Base-by-base conservation (phyloP, 2,329 filamentous ascomycete species). In the Fusarium clavum region DNA sequence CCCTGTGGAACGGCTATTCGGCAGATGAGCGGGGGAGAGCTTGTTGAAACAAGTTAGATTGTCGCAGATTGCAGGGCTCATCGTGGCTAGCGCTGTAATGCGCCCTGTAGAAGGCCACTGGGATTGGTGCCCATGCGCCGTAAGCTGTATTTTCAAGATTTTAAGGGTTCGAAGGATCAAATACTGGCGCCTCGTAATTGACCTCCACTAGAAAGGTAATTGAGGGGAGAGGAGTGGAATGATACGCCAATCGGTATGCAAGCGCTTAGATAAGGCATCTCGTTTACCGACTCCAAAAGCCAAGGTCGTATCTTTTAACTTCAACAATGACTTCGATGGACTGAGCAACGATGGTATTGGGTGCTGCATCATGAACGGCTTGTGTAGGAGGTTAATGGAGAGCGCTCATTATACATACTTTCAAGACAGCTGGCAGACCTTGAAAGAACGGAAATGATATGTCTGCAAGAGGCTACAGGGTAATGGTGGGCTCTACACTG, bases 1-100 rank as follows among this genome's bases (percentile, higher is more conserved):
- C 49, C 59, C 16, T 57, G 44, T 7, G 8, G 14, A 40, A 48
- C 59, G 49, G 61, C 12, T 64, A 64, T 44, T 13, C 61, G 61
- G 49, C 61, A 64, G 18, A 38, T n/a, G 34, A 38, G 48, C n/a
- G 48, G 48, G 47, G 32, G 22, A 11, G 18, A 40, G n/a, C 5
- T 2, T 9, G 13, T 10, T 38, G 7, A 16, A 52, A 40, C 16
- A 8, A 38, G 48, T 27, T 40, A 52, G 48, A 27, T 52, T 52
- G 18, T 52, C 10, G 48, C 18, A 52, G 22, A 52, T 52, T 52
- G 9, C 48, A 52, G 22, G 48, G 48, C 48, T 38, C 8, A 40
- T 52, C 22, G 48, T 52, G 48, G 13, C 14, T 52, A 52, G 48
- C 48, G 48, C 25, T 14, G 6, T 14, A 38, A 52, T 52, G 22